Percentiles rank a stretch among this genome's conserved stretches.
Conservation (phyloP, 495 filamentous ascomycete genomes). For the Aspergillus affinis region DNA sequence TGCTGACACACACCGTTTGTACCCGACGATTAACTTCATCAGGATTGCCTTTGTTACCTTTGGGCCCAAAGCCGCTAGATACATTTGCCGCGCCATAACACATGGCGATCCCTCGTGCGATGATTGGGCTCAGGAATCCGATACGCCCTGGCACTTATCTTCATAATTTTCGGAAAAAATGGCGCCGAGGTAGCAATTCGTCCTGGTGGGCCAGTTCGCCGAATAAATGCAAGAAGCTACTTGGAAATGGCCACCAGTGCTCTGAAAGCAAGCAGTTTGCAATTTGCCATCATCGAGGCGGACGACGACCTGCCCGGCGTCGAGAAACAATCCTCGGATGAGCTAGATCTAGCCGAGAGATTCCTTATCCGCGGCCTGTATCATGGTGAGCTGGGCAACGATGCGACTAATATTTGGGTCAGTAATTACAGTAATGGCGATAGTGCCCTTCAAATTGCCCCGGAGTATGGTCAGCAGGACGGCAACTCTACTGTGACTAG, state of each 20-base stretch:
- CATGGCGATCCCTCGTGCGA: slow-evolving; percentile 3
- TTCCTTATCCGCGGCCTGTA: slow-evolving; percentile 5
- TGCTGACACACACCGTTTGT: background rate
- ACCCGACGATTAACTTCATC: background rate
- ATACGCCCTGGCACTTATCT: background rate
- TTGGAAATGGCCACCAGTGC: background rate
- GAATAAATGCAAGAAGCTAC: background rate
- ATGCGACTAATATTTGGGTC: slow-evolving; percentile 1
- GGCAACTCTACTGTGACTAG: slow-evolving; percentile 4
- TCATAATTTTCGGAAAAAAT: background rate
- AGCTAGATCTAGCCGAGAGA: slow-evolving; percentile 3
- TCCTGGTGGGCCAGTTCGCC: background rate
- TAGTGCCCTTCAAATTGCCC: background rate
- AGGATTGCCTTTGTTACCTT: slow-evolving; percentile 3
- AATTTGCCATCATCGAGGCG: slow-evolving; percentile 1
- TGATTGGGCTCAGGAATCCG: background rate
- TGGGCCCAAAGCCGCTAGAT: background rate
- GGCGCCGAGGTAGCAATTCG: background rate
- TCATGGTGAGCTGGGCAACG: background rate
- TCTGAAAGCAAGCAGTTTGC: slow-evolving; percentile 1
- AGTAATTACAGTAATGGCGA: background rate
- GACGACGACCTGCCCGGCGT: background rate
- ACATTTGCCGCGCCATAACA: slow-evolving; percentile 1
- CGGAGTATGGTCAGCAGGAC: background rate
- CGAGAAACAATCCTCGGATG: slow-evolving; percentile 2